Percentiles rank a stretch among this genome's conserved stretches.
phyloP scores from a whole-genome alignment of 148 eudicot genomes.

The Camellia sinensis region DNA sequence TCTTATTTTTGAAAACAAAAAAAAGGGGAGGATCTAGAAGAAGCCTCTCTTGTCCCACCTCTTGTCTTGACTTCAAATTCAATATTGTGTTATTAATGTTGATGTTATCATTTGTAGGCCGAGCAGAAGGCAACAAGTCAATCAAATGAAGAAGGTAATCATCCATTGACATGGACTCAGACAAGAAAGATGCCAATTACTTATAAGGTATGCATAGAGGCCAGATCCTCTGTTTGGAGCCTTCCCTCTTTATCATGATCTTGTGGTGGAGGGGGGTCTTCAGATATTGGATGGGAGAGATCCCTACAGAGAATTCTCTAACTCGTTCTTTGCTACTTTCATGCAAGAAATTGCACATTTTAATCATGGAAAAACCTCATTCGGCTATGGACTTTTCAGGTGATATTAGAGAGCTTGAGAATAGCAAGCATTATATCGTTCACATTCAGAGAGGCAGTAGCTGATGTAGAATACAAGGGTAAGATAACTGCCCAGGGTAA shows the following conservation, averaged over 20 bases:
- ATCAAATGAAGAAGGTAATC: constrained; percentile 31
- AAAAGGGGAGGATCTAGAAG: not conserved
- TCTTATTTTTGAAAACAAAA: not conserved
- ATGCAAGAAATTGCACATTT: not conserved
- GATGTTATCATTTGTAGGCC: constrained; percentile 28
- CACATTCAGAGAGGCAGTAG: constrained; percentile 55
- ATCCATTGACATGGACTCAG: constrained; percentile 44
- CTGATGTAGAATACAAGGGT: constrained; percentile 62
- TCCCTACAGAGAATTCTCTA: not conserved
- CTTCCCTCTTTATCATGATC: no score
- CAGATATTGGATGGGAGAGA: no score
- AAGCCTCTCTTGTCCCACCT: constrained; percentile 4
- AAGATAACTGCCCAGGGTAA: not conserved
- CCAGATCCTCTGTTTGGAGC: no score
- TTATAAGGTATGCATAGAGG: constrained; percentile 27
- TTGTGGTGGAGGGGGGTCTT: no score
- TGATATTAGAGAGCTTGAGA: constrained; percentile 49
- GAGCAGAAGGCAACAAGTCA: constrained; percentile 41
- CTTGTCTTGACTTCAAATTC: not conserved
- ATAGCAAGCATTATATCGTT: constrained; percentile 62
- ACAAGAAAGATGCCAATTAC: constrained; percentile 54
- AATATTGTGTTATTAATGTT: not conserved
- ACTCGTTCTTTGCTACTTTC: not conserved
- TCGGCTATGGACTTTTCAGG: constrained; percentile 26
- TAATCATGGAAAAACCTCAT: not conserved